phyloP scores from a whole-genome alignment of 495 filamentous ascomycete species.

The Lichina pygmaea region DNA sequence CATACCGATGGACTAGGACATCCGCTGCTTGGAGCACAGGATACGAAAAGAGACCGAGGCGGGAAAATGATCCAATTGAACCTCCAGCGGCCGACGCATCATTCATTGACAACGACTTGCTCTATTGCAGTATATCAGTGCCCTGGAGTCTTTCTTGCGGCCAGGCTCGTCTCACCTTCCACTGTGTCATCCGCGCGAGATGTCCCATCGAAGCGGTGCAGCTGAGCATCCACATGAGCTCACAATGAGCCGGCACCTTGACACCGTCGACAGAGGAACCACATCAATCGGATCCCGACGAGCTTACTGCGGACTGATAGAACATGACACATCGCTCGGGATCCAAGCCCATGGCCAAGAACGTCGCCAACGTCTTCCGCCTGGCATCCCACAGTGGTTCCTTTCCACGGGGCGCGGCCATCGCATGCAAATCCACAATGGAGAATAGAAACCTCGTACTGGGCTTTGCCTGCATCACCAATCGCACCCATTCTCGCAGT shows the following conservation, averaged over 20 bases:
- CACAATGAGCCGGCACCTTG: conserved; percentile 50
- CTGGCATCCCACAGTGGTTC: conserved; percentile 30
- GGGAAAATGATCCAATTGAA: conserved; percentile 28
- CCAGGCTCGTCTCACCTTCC: conserved; percentile 38
- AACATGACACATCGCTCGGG: conserved; percentile 56
- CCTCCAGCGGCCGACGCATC: conserved; percentile 24
- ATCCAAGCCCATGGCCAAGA: conserved; percentile 65
- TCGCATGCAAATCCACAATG: conserved; percentile 79
- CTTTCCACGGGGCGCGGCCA: conserved; percentile 46
- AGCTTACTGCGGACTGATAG: conserved; percentile 41
- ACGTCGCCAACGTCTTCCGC: conserved; percentile 44
- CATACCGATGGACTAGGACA: conserved; percentile 56
- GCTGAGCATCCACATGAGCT: conserved; percentile 90
- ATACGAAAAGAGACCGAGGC: conserved; percentile 87
- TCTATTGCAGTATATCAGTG: conserved; percentile 16
- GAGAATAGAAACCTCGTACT: conserved; percentile 45
- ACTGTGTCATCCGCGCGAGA: conserved; percentile 86
- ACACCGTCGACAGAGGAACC: conserved; percentile 2
- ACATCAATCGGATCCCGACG: not conserved
- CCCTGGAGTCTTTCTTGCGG: not conserved
- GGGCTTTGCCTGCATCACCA: conserved; percentile 34
- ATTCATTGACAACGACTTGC: conserved; percentile 35
- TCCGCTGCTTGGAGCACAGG: conserved; percentile 90
- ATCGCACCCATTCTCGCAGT: conserved; percentile 54
- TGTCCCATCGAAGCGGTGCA: conserved; percentile 75